Base-by-base conservation (phyloP, 1,139 yeast genomes). In the Kurtzmaniella quercitrusa region DNA sequence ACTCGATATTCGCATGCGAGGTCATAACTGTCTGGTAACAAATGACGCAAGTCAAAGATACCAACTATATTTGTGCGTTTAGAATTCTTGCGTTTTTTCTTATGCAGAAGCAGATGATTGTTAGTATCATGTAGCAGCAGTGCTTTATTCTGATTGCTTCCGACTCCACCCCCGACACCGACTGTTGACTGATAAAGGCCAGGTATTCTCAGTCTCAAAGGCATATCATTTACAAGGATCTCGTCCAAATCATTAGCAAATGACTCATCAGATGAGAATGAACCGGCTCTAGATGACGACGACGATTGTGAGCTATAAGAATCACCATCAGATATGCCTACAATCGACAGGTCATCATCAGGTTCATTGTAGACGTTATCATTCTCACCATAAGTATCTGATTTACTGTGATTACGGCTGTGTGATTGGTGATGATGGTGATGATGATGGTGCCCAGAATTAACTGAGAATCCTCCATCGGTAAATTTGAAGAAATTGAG, bases 1-100 rank as follows among this genome's bases (percentile, higher is more conserved):
- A 88, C 76, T 38, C 82, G 68, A 58, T 89, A 91, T 49, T 85
- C 93, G 26, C 75, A 66, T 0, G 96, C 97, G 38, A 91, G 64
- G 44, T 85, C 89, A 56, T 76, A 73, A 48, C 84, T 82, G 22
- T 89, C 85, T 0, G 96, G 96, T 36, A 89, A 72, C 42, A 89
- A 63, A 54, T 83, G 76, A 20, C 77, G 67, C 57, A 84, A 84
- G 57, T 89, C 94, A 46, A 75, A 70, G 3, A 84, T 74, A 1
- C 76, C 75, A 3, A 88, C 83, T 19, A 77, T 60, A 52, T 86
- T 87, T 36, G 55, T 23, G 11, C 11, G 22, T 33, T 36, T 57
- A 44, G 53, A 61, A 38, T 57, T 57, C 16, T 55, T 56, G 18
- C 51, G 20, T 39, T 54, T 46, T 9, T 20, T 19, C 22, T 26